Evolutionary conservation across 2,329 filamentous ascomycete species (phyloP), one percentile per base, ranked within the genome.

Genomic region (Dactylellina drechsleri): DNA sequence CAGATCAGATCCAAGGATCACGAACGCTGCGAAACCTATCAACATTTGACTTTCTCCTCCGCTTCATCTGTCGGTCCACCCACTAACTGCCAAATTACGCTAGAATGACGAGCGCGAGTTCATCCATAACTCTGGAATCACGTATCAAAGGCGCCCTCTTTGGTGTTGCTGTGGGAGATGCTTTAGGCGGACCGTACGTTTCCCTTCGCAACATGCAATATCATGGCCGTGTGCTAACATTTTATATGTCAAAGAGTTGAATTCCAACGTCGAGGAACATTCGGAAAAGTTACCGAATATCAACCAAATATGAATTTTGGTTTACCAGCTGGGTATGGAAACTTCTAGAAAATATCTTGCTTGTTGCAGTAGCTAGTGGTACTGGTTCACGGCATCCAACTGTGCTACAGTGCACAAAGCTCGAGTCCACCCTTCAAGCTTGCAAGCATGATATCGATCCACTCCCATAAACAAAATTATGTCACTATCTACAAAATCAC

Each of bases 91-190:
- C 13, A 10, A n/a, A 56, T 56, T 28, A n/a, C 53, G 12, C 53
- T n/a, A 52, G 45, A 67, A 71, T 62, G 52, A 56, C 66, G 49
- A 36, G 31, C 31, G 10, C 10, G 6, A 47, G 49, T 16, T 13
- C 59, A 36, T 53, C 67, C 36, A n/a, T 54, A 15, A 23, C 43
- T 2, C 52, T 68, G 8, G 58, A 75, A 43, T 75, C 71, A 8
- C 64, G 71, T 26, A 75, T 75, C 64, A 68, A 75, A 43, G 71
- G 71, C 10, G 66, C 82, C 15, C 79, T 84, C 66, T 81, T 81
- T 77, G 82, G 82, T 1, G 80, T 83, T 50, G 83, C 82, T n/a
- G 79, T 83, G 10, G 80, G 78, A 47, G 83, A 84, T 75, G 83
- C 83, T 8, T 81, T 84, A 1, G 83, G 83, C 13, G 83, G 80